Conservation (phyloP, 1,284 basidiomycete genomes). For the Cystobasidium sp. region DNA sequence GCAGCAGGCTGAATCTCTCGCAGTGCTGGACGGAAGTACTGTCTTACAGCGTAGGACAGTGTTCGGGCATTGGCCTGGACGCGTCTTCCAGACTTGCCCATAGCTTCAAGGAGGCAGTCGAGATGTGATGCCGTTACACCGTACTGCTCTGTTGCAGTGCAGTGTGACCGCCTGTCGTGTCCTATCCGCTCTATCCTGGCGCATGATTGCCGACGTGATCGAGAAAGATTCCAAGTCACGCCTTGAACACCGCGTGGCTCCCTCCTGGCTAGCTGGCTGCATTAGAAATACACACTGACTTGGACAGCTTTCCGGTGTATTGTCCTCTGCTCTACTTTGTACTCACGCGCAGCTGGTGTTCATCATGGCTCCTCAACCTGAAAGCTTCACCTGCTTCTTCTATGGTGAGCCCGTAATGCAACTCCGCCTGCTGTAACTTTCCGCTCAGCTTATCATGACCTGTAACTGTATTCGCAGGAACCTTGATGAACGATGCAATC, state of each 20-base stretch:
- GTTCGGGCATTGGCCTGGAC: constrained; percentile 39
- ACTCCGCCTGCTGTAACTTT: not conserved
- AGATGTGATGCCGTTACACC: not conserved
- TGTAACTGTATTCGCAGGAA: too few species aligned
- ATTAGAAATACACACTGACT: too few species aligned
- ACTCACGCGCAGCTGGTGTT: not conserved
- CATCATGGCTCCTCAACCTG: constrained; percentile 1
- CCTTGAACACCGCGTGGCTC: too few species aligned
- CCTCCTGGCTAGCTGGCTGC: too few species aligned
- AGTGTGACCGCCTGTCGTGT: too few species aligned
- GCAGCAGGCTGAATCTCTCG: constrained; percentile 20
- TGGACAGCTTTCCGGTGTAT: not conserved
- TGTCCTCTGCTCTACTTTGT: not conserved
- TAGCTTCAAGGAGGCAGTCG: not conserved
- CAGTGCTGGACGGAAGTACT: constrained; percentile 30
- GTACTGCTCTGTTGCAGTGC: too few species aligned
- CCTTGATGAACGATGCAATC: constrained; percentile 67
- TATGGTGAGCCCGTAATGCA: constrained; percentile 6
- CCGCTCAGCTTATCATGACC: constrained; percentile 5
- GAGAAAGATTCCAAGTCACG: constrained; percentile 16
- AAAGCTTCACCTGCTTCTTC: constrained; percentile 38
- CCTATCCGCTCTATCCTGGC: not conserved
- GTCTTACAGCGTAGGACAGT: constrained; percentile 19
- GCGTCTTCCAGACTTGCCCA: constrained; percentile 18
- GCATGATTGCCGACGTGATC: not conserved